Evolutionary conservation across 495 filamentous ascomycete genomes (phyloP).

Genomic region (Penicillium turbatum): DNA sequence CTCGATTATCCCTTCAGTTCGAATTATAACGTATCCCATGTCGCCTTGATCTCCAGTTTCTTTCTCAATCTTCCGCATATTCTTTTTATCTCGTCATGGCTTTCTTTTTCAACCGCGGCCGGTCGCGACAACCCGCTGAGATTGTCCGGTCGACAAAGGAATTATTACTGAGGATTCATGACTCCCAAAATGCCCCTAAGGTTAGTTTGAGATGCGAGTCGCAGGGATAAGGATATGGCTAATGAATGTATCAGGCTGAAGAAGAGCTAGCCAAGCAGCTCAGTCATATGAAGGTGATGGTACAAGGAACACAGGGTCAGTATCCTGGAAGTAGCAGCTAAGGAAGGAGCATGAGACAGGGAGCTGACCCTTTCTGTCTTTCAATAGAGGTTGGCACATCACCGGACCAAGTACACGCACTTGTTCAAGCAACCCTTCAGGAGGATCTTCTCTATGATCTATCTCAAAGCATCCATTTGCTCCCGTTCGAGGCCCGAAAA

Average conservation of each 20-base stretch:
- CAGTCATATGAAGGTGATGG: slow-evolving; percentile 73
- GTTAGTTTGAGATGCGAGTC: slow-evolving; percentile 45
- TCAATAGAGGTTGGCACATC: slow-evolving; percentile 76
- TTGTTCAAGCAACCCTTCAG: slow-evolving; percentile 74
- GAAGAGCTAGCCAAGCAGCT: slow-evolving; percentile 76
- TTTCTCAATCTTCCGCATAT: slow-evolving; percentile 7
- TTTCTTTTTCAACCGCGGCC: slow-evolving; percentile 80
- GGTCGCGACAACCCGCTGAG: slow-evolving; percentile 51
- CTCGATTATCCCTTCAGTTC: slow-evolving; percentile 3
- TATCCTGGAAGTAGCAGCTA: slow-evolving; percentile 4
- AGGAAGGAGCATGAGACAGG: background rate
- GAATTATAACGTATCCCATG: background rate
- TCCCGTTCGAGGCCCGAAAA: slow-evolving; percentile 92
- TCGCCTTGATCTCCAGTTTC: slow-evolving; percentile 2
- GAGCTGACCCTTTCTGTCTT: background rate
- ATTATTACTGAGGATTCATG: slow-evolving; percentile 46
- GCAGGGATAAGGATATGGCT: background rate
- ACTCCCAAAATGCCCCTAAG: slow-evolving; percentile 40
- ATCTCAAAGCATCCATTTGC: slow-evolving; percentile 68
- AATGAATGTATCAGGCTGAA: slow-evolving; percentile 48
- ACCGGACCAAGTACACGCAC: slow-evolving; percentile 77
- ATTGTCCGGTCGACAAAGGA: slow-evolving; percentile 56
- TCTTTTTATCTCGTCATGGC: slow-evolving; percentile 56
- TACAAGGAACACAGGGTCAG: slow-evolving; percentile 78
- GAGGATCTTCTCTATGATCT: slow-evolving; percentile 85